A percentile compares a stretch with the other conserved stretches of the same genome.
Conservation (phyloP, 768 basidiomycete genomes). For the Aureoboletus auriporus region DNA sequence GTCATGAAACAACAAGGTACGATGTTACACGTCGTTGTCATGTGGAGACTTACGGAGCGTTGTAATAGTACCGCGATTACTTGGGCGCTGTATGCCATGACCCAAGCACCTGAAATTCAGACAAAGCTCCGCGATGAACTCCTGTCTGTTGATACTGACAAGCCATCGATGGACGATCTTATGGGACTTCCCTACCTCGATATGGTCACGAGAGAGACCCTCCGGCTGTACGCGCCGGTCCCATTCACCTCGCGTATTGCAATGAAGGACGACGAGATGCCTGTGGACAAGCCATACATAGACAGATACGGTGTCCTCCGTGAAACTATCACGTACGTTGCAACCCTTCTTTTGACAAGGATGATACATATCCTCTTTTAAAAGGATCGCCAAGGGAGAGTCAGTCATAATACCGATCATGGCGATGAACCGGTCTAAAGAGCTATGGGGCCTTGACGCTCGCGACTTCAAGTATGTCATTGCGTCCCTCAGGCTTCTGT, state of each 20-base stretch:
- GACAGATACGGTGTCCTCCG: conserved; percentile 40
- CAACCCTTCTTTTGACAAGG: not conserved
- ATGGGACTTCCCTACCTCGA: conserved; percentile 67
- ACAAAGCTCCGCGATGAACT: conserved; percentile 57
- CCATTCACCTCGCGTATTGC: conserved; percentile 42
- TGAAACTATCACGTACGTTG: conserved; percentile 35
- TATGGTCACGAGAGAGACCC: conserved; percentile 54
- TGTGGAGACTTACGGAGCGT: not conserved
- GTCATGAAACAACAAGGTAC: conserved; percentile 56
- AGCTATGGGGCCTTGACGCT: conserved; percentile 62
- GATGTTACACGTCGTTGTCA: not conserved
- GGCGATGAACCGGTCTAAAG: conserved; percentile 46
- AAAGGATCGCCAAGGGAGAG: conserved; percentile 42
- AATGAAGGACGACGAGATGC: conserved; percentile 50
- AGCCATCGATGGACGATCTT: conserved; percentile 66
- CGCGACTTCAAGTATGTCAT: conserved; percentile 48
- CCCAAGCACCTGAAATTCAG: conserved; percentile 46
- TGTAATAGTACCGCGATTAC: conserved; percentile 35
- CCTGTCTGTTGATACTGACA: conserved; percentile 45
- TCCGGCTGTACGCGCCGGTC: conserved; percentile 50
- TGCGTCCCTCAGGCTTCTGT: not conserved
- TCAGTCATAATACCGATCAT: conserved; percentile 50
- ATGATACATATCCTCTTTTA: not conserved
- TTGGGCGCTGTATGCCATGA: conserved; percentile 59
- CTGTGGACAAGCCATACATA: conserved; percentile 41